Conservation (phyloP, 208 protist species). For the Wallacemonas sp. region DNA sequence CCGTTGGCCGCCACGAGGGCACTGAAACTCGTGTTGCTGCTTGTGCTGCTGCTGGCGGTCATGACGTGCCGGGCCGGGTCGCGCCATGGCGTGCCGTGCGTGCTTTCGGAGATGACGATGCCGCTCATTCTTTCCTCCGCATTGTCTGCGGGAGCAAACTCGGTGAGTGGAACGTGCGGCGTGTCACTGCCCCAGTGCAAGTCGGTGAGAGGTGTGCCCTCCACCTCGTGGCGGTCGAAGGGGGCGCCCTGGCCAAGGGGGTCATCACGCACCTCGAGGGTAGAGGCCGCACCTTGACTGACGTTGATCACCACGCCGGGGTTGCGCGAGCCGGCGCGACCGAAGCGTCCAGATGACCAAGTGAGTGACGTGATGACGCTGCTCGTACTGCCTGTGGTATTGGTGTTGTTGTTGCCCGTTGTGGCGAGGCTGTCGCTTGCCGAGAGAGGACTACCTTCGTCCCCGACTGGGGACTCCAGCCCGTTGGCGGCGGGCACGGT, state of each 20-base stretch:
- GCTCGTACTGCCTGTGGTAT: not conserved
- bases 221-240: not conserved
- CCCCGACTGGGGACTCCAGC: too few relatives aligned
- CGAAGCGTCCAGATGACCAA: not conserved
- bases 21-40: too few relatives aligned
- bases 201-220: slow-evolving; percentile 3
- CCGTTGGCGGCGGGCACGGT: too few relatives aligned
- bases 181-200: not conserved
- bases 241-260: not conserved
- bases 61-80: not conserved
- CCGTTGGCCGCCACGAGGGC: too few relatives aligned
- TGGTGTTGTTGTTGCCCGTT: not conserved
- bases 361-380: not conserved
- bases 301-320: slow-evolving; percentile 10
- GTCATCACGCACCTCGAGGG: not conserved
- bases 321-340: not conserved
- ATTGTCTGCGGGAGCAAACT: not conserved
- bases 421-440: not conserved
- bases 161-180: too few relatives aligned
- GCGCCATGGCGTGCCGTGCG: too few relatives aligned
- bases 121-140: not conserved
- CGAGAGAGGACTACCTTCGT: not conserved
- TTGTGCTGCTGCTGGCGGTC: not conserved
- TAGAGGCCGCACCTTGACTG: not conserved
- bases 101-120: too few relatives aligned